A percentile compares a stretch with the other conserved stretches of the same genome.
These are phyloP conservation scores for Vigna unguiculata DNA, from an alignment of 306 rosid species.

Conservation along the genomic window DNA sequence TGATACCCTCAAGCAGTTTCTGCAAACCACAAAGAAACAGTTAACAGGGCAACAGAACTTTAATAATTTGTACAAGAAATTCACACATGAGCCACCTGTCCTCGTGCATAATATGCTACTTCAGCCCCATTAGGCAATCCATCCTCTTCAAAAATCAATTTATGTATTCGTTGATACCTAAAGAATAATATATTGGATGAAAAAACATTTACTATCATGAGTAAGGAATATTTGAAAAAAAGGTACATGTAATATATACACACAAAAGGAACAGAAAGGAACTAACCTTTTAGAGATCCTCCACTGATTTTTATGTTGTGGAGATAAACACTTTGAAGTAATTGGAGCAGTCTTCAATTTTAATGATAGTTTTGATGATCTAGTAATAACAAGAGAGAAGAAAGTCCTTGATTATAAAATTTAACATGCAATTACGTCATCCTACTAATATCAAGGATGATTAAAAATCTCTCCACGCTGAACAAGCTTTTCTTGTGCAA, in stretches of 20 bases:
- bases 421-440: conserved; percentile 34
- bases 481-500: conserved; percentile 54
- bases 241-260: conserved; percentile 23
- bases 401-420: conserved; percentile 30
- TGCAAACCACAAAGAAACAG: conserved; percentile 49
- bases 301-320: conserved; percentile 76
- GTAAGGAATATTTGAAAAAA: conserved; percentile 20
- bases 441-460: conserved; percentile 36
- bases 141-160: conserved; percentile 89
- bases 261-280: conserved; percentile 10
- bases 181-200: conserved; percentile 41
- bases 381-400: conserved; percentile 46
- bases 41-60: conserved; percentile 43
- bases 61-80: conserved; percentile 41
- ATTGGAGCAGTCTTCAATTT: conserved; percentile 62
- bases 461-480: conserved; percentile 57
- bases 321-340: conserved; percentile 55
- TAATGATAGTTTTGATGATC: conserved; percentile 66
- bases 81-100: conserved; percentile 71
- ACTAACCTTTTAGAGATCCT: conserved; percentile 81
- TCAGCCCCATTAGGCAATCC: conserved; percentile 98
- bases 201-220: conserved; percentile 35
- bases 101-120: conserved; percentile 96
- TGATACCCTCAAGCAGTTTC: conserved; percentile 97
- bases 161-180: conserved; percentile 88